Percentiles rank a stretch among this genome's conserved stretches.
These are phyloP conservation scores for Trichoderma afroharzianum DNA, from an alignment of 2,329 filamentous ascomycete genomes.

Conservation along the genomic window DNA sequence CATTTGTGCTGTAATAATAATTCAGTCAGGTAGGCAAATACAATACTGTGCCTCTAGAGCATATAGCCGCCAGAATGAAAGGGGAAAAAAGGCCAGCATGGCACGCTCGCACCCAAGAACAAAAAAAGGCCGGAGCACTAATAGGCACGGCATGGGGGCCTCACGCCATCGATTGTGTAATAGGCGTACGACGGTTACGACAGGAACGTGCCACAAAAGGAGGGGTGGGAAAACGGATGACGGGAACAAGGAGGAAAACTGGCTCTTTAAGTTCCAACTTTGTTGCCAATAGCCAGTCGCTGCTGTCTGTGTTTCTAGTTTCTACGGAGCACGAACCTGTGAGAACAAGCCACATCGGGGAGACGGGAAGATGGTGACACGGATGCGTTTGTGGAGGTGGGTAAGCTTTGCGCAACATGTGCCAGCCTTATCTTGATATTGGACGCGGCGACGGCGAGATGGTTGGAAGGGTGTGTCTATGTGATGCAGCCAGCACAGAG, in stretches of 20 bases:
- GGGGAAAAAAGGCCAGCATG: background rate
- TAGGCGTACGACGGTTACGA: slow-evolving; percentile 17
- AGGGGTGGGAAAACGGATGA: slow-evolving; percentile 2
- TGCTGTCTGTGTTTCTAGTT: background rate
- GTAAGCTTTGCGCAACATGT: slow-evolving; percentile 1
- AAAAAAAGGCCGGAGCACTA: background rate
- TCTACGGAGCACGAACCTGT: background rate
- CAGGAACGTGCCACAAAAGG: slow-evolving; percentile 16
- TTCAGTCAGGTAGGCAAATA: background rate
- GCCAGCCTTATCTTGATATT: slow-evolving; percentile 17
- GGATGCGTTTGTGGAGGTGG: slow-evolving; percentile 8
- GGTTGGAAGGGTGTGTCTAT: background rate
- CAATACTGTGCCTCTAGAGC: background rate
- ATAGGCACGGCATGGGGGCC: slow-evolving; percentile 12
- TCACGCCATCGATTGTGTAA: slow-evolving; percentile 19
- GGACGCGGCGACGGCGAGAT: background rate
- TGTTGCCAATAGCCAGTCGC: background rate
- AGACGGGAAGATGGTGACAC: background rate
- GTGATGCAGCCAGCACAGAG: background rate
- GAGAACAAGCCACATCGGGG: slow-evolving; percentile 5
- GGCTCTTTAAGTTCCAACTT: background rate
- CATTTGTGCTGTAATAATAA: background rate
- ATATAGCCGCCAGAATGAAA: background rate
- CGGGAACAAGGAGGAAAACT: background rate
- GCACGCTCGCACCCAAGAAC: background rate